phyloP scores from a whole-genome alignment of 164 flowering plant genomes.

The Amborella trichopoda region DNA sequence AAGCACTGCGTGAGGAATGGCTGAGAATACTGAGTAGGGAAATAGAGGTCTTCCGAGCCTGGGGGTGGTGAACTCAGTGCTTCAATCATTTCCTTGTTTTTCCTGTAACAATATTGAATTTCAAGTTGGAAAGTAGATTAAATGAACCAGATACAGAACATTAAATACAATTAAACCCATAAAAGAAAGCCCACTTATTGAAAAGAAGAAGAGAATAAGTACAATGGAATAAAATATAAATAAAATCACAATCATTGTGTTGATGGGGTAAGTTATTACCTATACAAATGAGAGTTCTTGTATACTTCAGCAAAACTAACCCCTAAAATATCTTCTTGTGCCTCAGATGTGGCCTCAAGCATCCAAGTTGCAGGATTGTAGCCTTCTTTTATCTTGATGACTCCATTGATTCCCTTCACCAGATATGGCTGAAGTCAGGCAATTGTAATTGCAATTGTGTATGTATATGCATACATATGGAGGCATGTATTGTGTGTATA shows the following conservation, averaged over 20 bases:
- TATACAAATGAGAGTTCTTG: conserved; percentile 21
- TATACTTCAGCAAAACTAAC: conserved; percentile 19
- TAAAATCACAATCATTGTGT: no score
- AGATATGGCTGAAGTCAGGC: neutral
- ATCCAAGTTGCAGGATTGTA: conserved; percentile 44
- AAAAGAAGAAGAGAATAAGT: no score
- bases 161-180: no score
- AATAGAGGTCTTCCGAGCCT: conserved; percentile 31
- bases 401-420: conserved; percentile 23
- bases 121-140: no score
- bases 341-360: conserved; percentile 28
- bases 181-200: no score
- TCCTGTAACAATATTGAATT: conserved; percentile 29
- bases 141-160: no score
- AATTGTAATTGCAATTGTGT: neutral
- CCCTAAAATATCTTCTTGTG: conserved; percentile 24
- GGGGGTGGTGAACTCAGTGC: conserved; percentile 33
- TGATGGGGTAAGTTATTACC: no score
- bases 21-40: conserved; percentile 31
- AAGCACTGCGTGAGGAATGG: conserved; percentile 31
- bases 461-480: neutral
- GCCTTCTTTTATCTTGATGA: conserved; percentile 24
- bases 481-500: neutral
- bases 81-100: conserved; percentile 34
- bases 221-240: no score